Evolutionary conservation across 163 green algal genomes (phyloP).

Genomic region (Prototheca stagnorum): DNA sequence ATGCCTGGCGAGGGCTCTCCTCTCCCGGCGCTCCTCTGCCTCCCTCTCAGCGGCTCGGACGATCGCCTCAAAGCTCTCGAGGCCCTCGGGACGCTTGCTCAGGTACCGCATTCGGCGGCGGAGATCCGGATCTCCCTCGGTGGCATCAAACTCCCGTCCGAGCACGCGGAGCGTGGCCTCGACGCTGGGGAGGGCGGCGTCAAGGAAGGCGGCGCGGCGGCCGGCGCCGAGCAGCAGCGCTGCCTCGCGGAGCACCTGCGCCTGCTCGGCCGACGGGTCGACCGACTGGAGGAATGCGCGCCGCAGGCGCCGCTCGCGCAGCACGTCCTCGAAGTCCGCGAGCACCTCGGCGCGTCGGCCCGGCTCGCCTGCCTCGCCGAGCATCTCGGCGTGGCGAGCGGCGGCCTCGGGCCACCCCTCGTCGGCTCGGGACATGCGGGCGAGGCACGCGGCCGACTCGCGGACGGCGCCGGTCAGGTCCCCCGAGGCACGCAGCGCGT

Average conservation of each 20-base stretch:
- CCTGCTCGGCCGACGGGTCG: background rate
- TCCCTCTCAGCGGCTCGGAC: no score
- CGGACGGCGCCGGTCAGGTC: conserved; percentile 9
- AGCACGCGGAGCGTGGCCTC: conserved; percentile 18
- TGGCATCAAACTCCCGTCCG: conserved; percentile 6
- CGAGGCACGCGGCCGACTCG: conserved; percentile 16
- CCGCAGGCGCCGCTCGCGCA: background rate
- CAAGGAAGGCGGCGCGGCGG: conserved; percentile 16
- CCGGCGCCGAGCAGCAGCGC: conserved; percentile 2
- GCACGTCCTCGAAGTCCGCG: background rate
- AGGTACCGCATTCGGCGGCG: conserved; percentile 9
- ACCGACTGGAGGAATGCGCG: no score
- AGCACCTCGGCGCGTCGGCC: background rate
- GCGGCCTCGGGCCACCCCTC: conserved; percentile 14
- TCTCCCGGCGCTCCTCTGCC: no score
- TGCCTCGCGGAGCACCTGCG: conserved; percentile 1
- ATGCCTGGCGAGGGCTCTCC: no score
- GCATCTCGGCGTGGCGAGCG: conserved; percentile 32
- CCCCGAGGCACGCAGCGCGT: conserved; percentile 21
- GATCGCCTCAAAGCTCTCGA: no score
- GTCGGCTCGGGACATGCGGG: conserved; percentile 7
- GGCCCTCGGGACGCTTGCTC: no score
- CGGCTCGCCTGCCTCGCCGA: conserved; percentile 12
- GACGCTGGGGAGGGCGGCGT: conserved; percentile 25
- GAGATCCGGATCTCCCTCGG: conserved; percentile 3